phyloP scores from a whole-genome alignment of 208 protist genomes.

The Wallacemonas rigidus region DNA sequence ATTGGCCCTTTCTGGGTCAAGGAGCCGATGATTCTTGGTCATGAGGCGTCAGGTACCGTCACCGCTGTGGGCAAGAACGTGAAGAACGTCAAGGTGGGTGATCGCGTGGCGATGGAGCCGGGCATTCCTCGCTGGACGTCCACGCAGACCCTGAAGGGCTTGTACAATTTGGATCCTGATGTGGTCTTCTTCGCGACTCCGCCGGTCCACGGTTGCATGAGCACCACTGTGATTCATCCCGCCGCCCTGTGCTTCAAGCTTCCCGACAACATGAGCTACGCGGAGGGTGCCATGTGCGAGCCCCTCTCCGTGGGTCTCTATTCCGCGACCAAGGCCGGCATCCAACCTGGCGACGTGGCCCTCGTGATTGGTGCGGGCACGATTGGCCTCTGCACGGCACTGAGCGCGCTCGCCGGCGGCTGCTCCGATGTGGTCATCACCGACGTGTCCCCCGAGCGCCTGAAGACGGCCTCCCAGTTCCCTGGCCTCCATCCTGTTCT shows the following conservation, averaged over 20 bases:
- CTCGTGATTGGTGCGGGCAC: slow-evolving; percentile 37
- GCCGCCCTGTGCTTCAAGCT: slow-evolving; percentile 65
- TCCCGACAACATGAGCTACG: slow-evolving; percentile 62
- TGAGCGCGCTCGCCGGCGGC: slow-evolving; percentile 44
- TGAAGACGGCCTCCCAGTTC: slow-evolving; percentile 36
- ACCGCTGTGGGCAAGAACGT: slow-evolving; percentile 49
- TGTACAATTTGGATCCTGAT: slow-evolving; percentile 78
- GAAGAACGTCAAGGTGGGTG: slow-evolving; percentile 52
- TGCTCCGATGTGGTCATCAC: slow-evolving; percentile 56
- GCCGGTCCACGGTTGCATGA: slow-evolving; percentile 57
- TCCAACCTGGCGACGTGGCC: slow-evolving; percentile 39
- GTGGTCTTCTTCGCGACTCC: slow-evolving; percentile 76
- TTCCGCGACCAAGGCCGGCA: slow-evolving; percentile 50
- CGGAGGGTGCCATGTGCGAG: slow-evolving; percentile 73
- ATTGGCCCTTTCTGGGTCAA: slow-evolving; percentile 60
- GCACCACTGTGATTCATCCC: slow-evolving; percentile 54
- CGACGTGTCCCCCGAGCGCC: slow-evolving; percentile 32
- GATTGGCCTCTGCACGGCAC: slow-evolving; percentile 54
- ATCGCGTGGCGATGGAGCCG: slow-evolving; percentile 74
- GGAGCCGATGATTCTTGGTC: slow-evolving; percentile 68
- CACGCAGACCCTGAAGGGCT: slow-evolving; percentile 46
- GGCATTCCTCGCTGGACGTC: slow-evolving; percentile 66
- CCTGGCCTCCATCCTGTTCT: slow-evolving; percentile 39
- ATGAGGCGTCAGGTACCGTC: slow-evolving; percentile 66
- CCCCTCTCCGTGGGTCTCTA: slow-evolving; percentile 61